These are phyloP conservation scores for Ustilago curta DNA, from an alignment of 1,284 basidiomycete genomes.

Conservation along the genomic window DNA sequence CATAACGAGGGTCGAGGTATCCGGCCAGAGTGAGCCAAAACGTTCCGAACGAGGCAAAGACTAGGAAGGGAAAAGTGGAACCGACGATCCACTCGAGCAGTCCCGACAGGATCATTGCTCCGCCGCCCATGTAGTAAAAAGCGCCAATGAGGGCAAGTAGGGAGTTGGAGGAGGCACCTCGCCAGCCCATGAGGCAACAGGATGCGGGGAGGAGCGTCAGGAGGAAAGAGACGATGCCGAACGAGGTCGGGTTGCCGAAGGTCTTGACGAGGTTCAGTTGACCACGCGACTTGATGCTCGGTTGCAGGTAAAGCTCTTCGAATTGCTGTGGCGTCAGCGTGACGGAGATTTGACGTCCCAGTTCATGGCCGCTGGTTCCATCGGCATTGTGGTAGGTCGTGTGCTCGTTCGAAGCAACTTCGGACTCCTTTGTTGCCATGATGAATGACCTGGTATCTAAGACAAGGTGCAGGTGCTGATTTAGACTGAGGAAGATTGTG, in stretches of 20 bases:
- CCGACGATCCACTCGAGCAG: slow-evolving; percentile 55
- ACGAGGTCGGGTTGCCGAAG: slow-evolving; percentile 50
- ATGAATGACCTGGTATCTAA: neutral
- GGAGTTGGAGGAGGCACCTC: slow-evolving; percentile 43
- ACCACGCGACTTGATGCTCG: slow-evolving; percentile 29
- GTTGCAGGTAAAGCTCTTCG: slow-evolving; percentile 57
- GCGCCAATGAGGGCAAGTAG: slow-evolving; percentile 40
- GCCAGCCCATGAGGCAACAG: slow-evolving; percentile 55
- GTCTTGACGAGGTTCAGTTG: slow-evolving; percentile 52
- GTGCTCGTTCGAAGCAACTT: slow-evolving; percentile 40
- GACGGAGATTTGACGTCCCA: slow-evolving; percentile 55
- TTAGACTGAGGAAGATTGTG: neutral
- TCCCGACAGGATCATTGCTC: slow-evolving; percentile 33
- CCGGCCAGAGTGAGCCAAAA: slow-evolving; percentile 53
- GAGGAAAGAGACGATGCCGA: slow-evolving; percentile 58
- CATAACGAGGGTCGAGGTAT: slow-evolving; percentile 34
- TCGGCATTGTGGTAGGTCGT: slow-evolving; percentile 35
- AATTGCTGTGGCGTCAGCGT: slow-evolving; percentile 55
- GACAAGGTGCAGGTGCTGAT: neutral
- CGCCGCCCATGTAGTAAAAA: slow-evolving; percentile 48
- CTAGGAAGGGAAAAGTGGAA: slow-evolving; percentile 54
- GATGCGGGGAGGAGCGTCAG: slow-evolving; percentile 51
- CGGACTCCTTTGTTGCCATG: slow-evolving; percentile 46
- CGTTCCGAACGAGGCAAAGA: slow-evolving; percentile 50
- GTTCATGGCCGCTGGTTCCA: slow-evolving; percentile 35